Conservation (phyloP, 164 flowering plant genomes). For the Annona cherimola region DNA sequence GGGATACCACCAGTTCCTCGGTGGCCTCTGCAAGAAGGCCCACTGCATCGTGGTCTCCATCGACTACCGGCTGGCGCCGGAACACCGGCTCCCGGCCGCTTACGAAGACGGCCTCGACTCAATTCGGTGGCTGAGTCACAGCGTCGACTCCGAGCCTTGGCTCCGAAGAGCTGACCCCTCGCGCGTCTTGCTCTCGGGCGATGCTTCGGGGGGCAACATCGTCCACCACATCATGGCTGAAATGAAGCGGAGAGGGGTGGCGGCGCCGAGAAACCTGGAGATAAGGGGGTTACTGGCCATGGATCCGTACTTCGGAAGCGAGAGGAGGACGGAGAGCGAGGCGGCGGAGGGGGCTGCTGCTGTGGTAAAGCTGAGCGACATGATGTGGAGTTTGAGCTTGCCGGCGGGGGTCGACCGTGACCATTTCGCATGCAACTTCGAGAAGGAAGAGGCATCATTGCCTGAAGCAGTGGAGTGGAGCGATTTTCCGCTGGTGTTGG, state of each 20-base stretch:
- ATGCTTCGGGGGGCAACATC: constrained; percentile 87
- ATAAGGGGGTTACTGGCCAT: constrained; percentile 42
- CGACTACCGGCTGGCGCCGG: constrained; percentile 50
- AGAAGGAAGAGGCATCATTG: constrained; percentile 22
- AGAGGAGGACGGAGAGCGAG: constrained; percentile 47
- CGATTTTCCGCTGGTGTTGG: constrained; percentile 43
- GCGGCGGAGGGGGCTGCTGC: constrained; percentile 20
- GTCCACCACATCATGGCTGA: constrained; percentile 50
- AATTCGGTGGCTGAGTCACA: constrained; percentile 24
- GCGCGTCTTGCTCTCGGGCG: constrained; percentile 71
- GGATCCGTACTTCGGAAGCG: constrained; percentile 72
- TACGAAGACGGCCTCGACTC: constrained; percentile 41
- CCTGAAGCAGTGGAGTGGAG: constrained; percentile 29
- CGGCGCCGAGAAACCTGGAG: not conserved
- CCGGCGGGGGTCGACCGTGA: constrained; percentile 56
- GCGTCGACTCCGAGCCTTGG: constrained; percentile 30
- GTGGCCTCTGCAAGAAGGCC: constrained; percentile 25
- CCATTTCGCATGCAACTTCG: constrained; percentile 56
- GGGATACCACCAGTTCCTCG: constrained; percentile 28
- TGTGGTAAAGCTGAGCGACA: constrained; percentile 44
- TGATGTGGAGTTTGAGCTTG: constrained; percentile 70
- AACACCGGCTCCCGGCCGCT: constrained; percentile 41
- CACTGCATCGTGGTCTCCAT: constrained; percentile 37
- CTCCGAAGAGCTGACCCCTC: constrained; percentile 41
- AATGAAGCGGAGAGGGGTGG: not conserved